These are phyloP conservation scores for Neoarthrinium moseri DNA, from an alignment of 2,329 filamentous ascomycete genomes.

Conservation along the genomic window DNA sequence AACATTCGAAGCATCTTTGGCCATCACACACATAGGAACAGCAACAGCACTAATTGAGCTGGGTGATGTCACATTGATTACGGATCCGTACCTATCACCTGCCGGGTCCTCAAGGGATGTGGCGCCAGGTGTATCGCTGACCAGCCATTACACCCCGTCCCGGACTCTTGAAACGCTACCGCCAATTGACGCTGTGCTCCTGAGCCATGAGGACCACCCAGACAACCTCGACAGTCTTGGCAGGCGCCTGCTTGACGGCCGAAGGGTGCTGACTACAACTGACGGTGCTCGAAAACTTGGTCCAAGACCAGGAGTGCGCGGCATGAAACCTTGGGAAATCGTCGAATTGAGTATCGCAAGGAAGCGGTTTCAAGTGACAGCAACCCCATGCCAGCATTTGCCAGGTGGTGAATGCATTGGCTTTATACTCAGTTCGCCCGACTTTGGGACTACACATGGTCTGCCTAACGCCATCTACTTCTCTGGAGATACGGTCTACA, in stretches of 20 bases:
- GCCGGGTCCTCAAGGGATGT: conserved; percentile 32
- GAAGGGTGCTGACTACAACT: conserved; percentile 27
- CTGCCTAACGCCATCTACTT: conserved; percentile 46
- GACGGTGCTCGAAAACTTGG: conserved; percentile 39
- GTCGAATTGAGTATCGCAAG: conserved; percentile 25
- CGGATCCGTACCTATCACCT: conserved; percentile 44
- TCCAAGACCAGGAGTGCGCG: conserved; percentile 38
- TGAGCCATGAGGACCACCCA: conserved; percentile 49
- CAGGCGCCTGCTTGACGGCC: conserved; percentile 42
- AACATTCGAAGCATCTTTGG: conserved; percentile 21
- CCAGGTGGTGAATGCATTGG: conserved; percentile 36
- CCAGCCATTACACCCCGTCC: conserved; percentile 30
- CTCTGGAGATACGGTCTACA: conserved; percentile 47
- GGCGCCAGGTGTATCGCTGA: conserved; percentile 22
- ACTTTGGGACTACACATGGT: conserved; percentile 36
- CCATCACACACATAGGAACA: conserved; percentile 44
- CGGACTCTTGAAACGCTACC: conserved; percentile 37
- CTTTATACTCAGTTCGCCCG: conserved; percentile 36
- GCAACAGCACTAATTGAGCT: conserved; percentile 47
- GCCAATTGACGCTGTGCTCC: conserved; percentile 44
- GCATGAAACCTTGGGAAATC: conserved; percentile 38
- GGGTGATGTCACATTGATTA: conserved; percentile 39
- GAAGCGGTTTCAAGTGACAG: conserved; percentile 36
- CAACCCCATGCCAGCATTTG: conserved; percentile 41
- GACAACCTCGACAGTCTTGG: conserved; percentile 49